phyloP scores from a whole-genome alignment of 2,329 filamentous ascomycete genomes.

The Ophiostoma australiae region DNA sequence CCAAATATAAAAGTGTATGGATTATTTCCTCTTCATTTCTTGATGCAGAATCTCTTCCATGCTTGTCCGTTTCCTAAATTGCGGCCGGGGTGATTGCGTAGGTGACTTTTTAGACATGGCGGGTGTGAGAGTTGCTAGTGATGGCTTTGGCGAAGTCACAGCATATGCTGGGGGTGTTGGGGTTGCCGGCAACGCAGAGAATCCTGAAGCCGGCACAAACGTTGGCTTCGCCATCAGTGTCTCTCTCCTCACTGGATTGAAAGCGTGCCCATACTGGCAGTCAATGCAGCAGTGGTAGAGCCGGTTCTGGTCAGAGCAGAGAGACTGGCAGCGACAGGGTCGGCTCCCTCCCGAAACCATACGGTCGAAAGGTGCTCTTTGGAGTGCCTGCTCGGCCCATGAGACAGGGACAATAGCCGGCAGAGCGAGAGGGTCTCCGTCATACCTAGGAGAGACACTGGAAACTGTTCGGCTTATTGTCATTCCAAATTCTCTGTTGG shows the following conservation, averaged over 20 bases:
- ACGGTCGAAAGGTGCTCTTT: too few relatives aligned
- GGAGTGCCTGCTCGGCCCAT: background rate
- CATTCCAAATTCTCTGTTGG: constrained; percentile 18
- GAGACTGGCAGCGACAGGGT: constrained; percentile 15
- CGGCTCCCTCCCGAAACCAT: background rate
- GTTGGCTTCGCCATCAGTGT: background rate
- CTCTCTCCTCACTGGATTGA: background rate
- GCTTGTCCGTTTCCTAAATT: background rate
- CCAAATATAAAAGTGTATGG: background rate
- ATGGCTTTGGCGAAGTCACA: background rate
- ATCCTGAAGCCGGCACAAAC: background rate
- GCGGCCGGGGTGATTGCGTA: background rate
- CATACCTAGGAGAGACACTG: background rate
- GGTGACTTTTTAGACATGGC: background rate
- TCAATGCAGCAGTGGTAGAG: constrained; percentile 18
- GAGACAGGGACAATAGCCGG: background rate
- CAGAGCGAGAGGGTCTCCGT: background rate
- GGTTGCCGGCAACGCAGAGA: background rate
- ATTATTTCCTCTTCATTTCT: background rate
- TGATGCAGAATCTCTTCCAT: background rate
- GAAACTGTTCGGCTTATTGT: background rate
- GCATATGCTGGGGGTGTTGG: background rate
- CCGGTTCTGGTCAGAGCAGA: constrained; percentile 15
- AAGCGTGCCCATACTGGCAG: constrained; percentile 12
- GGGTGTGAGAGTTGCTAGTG: background rate